Evolutionary conservation across 805 yeast species (phyloP), one percentile per base, ranked within the genome.

Genomic region (Wickerhamomyces chambardii): DNA sequence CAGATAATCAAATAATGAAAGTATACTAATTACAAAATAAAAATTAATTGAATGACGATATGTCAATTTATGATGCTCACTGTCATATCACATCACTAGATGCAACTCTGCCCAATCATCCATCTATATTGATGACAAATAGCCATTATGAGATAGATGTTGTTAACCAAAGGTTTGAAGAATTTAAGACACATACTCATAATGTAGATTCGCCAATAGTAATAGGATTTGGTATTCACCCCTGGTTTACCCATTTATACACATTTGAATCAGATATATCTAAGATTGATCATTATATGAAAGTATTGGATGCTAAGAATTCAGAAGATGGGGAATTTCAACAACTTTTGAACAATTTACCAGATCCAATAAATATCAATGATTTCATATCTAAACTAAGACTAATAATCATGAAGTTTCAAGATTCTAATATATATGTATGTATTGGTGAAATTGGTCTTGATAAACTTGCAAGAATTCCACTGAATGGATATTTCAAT

Each of bases 391-490:
- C 32, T 0, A 34, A 42, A 12, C 45, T 53, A 10, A 21, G 17
- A 11, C 6, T 9, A 5, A 39, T 48, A 18, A 37, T 45, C n/a
- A 28, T 33, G 19, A 16, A 35, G 3, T 11, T 29, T 4, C 41
- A 46, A 14, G 22, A 27, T 6, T 24, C 8, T 26, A 21, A 34
- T 10, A 36, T 40, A 21, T 30, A 33, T 5, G 50, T 47, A 16
- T 70, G 84, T 11, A 64, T 90, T 9, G 98, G 98, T 1, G 98
- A 90, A 47, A 69, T 86, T n/a, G 98, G 98, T 0, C 59, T 92
- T 3, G 98, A 90, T 54, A 83, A 79, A 53, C 50, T 74, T 22
- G 84, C 84, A 49, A 56, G 84, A 27, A 54, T 89, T 4, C 95
- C 94, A 3, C 46, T 55, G 36, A 60, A 59, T 37, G 86, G 87